Evolutionary conservation across 164 flowering plant genomes (phyloP), one percentile per base, ranked within the genome.

Genomic region (Tinospora cordifolia): DNA sequence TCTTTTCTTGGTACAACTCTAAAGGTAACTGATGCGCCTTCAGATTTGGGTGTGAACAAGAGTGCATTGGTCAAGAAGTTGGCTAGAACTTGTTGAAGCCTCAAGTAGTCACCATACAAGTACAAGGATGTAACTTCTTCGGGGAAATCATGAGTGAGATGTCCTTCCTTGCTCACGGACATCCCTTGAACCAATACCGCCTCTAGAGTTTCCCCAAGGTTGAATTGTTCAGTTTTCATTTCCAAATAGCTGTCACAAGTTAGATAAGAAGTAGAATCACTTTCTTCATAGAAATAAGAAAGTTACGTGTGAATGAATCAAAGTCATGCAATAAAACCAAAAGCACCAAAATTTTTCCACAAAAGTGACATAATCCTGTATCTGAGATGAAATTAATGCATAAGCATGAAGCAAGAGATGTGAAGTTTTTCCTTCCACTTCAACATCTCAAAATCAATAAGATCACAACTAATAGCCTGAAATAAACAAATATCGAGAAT

Each of bases 81-180:
- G 14, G 96, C 80, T 38, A 92, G 86, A 44, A 84, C 86, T 81
- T 90, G 96, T 73, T 92, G 98, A 67, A 92, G 90, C 87, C 98
- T 90, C 77, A 85, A 58, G 66, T 79, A 82, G 75, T 92, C 98
- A 2, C 98, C 98, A 73, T 83, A 83, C 58, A 92, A 71, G 51
- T 60, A 69, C 84, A 90, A 74, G 24, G 87, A 79, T 21, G 84
- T 79, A 38, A 86, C 75, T 75, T 86, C 91, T n/a, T 74, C 66
- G 11, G 92, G 88, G 38, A 75, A 54, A 70, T 92, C 88, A 71
- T 34, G 77, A 41, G 80, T 68, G 64, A 92, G 69, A 76, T 81
- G 78, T 6, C 86, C 80, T 72, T 90, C 93, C 71, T 47, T 78
- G 79, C 92, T 81, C n/a, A 85, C 74, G 46, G 69, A 74, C 93